Evolutionary conservation across 2,329 filamentous ascomycete genomes (phyloP).

Genomic region (Curvularia verruculosa): DNA sequence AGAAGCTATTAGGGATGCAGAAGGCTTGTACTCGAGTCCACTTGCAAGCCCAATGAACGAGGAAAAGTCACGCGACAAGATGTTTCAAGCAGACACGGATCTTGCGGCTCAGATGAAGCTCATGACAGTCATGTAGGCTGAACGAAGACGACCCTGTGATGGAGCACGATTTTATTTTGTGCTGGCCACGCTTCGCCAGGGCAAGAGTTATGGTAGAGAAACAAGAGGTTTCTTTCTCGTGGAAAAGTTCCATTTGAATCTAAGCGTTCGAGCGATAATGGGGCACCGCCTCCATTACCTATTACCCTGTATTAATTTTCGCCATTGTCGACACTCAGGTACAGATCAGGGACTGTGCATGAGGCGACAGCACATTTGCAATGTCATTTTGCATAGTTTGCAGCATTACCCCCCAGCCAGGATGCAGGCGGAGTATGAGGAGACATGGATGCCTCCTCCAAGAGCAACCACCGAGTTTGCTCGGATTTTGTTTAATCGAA

Average conservation of each 20-base stretch:
- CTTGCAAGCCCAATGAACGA: slow-evolving; percentile 43
- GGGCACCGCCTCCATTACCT: slow-evolving; percentile 24
- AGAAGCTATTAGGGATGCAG: slow-evolving; percentile 54
- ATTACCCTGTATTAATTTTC: slow-evolving; percentile 43
- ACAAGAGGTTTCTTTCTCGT: slow-evolving; percentile 37
- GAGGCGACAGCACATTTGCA: slow-evolving; percentile 41
- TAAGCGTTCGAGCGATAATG: slow-evolving; percentile 39
- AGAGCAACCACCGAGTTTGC: slow-evolving; percentile 10
- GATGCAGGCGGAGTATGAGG: slow-evolving; percentile 26
- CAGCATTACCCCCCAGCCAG: slow-evolving; percentile 25
- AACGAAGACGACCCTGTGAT: slow-evolving; percentile 28
- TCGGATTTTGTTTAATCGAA: slow-evolving; percentile 20
- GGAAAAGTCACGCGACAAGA: slow-evolving; percentile 46
- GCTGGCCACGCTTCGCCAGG: slow-evolving; percentile 24
- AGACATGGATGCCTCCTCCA: slow-evolving; percentile 16
- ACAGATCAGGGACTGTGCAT: slow-evolving; percentile 39
- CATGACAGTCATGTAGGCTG: slow-evolving; percentile 50
- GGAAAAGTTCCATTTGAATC: slow-evolving; percentile 41
- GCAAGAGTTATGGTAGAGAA: slow-evolving; percentile 28
- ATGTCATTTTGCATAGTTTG: slow-evolving; percentile 35
- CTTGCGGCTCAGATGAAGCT: slow-evolving; percentile 48
- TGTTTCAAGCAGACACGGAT: slow-evolving; percentile 44
- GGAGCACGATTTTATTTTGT: slow-evolving; percentile 14
- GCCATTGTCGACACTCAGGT: slow-evolving; percentile 28
- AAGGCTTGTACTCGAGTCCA: slow-evolving; percentile 56